Base-by-base conservation (phyloP, 2,329 filamentous ascomycete species). In the Trichoderma sp. region DNA sequence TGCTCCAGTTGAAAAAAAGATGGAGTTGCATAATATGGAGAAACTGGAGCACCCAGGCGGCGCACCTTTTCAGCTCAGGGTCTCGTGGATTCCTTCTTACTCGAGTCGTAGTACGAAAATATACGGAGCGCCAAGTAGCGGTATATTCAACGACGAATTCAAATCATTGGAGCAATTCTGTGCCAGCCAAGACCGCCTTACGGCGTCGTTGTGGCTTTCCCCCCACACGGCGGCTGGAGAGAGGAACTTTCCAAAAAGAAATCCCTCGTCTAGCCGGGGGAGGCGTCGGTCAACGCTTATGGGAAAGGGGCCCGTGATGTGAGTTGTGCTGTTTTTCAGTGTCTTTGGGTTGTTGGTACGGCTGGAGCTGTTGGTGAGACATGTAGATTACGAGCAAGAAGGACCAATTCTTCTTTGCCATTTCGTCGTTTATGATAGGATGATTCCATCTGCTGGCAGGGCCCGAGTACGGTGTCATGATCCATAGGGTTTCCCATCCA, bases 61-160 rank as follows among this genome's bases (percentile, higher is more conserved):
- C 24, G 36, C 14, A 28, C 36, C 56, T 47, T 32, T 68, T 51
- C 56, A 69, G 65, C 65, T 30, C 36, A 60, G 47, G 53, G 65
- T 61, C 65, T 69, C 56, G 57, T 70, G 67, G 57, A 28, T 53
- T 51, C 56, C 56, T 70, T 62, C 56, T 51, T 53, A 28, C 67
- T 53, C 26, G 57, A 70, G 57, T 28, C 39, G 57, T 62, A 60
- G 57, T 15, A 18, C 36, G 6, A 53, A 36, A 32, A 61, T 34
- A 26, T 57, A 60, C n/a, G 57, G 57, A 32, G 57, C 57, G 51
- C 21, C 64, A n/a, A 58, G 51, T 58, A 43, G 51, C 51, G 64
- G 64, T 58, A 67, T 51, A 47, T 47, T 24, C 47, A 51, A 51
- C 1, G n/a, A 14, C n/a, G n/a, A 53, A 14, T 24, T 53, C 47